phyloP scores from a whole-genome alignment of 2,329 filamentous ascomycete species.

The Teratosphaeriaceae sp. region DNA sequence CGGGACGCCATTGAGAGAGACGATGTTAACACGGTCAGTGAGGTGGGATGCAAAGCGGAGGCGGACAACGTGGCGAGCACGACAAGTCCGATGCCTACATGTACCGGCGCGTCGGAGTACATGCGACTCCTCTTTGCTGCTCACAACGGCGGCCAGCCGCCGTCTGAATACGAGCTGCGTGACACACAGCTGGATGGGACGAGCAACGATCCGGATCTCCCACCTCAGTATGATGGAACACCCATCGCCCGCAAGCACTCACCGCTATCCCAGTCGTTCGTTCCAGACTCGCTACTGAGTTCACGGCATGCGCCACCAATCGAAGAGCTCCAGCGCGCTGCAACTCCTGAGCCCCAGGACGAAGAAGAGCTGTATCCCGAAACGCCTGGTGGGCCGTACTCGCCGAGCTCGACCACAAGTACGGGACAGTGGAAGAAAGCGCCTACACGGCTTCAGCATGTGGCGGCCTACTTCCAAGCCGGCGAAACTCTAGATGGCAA shows the following conservation, averaged over 20 bases:
- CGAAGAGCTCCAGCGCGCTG: background rate
- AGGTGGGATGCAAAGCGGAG: background rate
- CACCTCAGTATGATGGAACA: background rate
- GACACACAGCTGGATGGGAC: background rate
- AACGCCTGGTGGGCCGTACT: slow-evolving; percentile 7
- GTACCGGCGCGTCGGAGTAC: background rate
- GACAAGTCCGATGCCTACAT: background rate
- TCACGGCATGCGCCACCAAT: background rate
- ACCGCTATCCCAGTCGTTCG: background rate
- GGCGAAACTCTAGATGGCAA: slow-evolving; percentile 11
- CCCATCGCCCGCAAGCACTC: background rate
- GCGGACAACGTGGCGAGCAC: background rate
- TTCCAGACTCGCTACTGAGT: background rate
- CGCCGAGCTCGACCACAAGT: slow-evolving; percentile 12
- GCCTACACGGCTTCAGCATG: slow-evolving; percentile 16
- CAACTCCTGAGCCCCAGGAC: background rate
- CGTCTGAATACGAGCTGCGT: background rate
- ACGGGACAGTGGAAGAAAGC: slow-evolving; percentile 14
- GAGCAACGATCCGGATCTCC: background rate
- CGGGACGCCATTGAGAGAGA: background rate
- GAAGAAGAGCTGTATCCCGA: slow-evolving; percentile 2
- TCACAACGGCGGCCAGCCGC: background rate
- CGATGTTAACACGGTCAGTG: no score
- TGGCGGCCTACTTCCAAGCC: slow-evolving; percentile 13
- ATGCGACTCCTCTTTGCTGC: background rate